phyloP scores from a whole-genome alignment of 2,329 filamentous ascomycete genomes.

The Aschersonia sp. region DNA sequence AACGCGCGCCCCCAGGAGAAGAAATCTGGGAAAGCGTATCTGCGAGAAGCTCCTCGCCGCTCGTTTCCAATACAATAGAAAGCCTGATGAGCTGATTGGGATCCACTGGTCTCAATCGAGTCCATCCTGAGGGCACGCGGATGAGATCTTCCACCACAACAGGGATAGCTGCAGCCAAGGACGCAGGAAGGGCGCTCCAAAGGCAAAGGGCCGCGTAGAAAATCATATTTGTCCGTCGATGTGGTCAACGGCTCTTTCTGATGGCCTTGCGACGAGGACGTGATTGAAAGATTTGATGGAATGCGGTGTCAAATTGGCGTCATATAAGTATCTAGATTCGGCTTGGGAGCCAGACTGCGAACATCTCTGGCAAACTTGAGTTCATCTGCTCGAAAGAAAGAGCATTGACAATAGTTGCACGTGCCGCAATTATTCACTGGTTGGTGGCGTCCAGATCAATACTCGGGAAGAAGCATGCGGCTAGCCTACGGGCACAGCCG shows the following conservation, averaged over 20 bases:
- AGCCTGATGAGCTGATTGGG: slow-evolving; percentile 11
- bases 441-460: too few species aligned
- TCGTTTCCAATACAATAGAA: slow-evolving; percentile 15
- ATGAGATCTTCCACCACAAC: slow-evolving; percentile 8
- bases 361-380: background rate
- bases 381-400: too few species aligned
- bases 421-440: too few species aligned
- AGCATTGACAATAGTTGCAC: too few species aligned
- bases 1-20: slow-evolving; percentile 28
- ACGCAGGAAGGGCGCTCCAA: background rate
- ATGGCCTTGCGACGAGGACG: too few species aligned
- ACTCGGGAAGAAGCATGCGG: too few species aligned
- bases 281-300: background rate
- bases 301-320: background rate
- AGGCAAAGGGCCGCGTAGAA: background rate
- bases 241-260: too few species aligned
- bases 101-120: slow-evolving; percentile 6
- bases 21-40: slow-evolving; percentile 31
- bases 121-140: slow-evolving; percentile 10
- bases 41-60: slow-evolving; percentile 19
- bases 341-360: background rate
- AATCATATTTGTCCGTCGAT: background rate
- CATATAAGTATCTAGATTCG: background rate
- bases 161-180: background rate
- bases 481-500: too few species aligned